Percentiles rank a stretch among this genome's conserved stretches.
These are phyloP conservation scores for Acacia crassicarpa DNA, from an alignment of 306 rosid genomes.

Conservation along the genomic window DNA sequence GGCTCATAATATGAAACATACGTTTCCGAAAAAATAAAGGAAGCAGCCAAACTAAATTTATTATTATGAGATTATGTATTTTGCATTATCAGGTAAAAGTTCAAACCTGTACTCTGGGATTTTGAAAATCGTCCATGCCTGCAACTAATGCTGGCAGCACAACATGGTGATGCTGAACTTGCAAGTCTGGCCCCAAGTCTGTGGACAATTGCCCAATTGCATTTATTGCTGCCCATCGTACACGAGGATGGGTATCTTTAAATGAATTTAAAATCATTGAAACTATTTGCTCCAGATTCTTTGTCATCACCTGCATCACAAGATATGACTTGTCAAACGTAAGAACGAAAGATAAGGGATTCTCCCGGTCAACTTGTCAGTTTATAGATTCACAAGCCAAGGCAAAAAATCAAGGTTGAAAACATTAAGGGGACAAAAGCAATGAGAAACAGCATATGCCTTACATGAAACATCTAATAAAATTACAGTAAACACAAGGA, in stretches of 20 bases:
- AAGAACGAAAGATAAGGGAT: background rate
- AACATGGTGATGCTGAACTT: constrained; percentile 50
- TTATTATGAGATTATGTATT: background rate
- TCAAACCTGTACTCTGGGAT: constrained; percentile 78
- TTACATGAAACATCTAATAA: background rate
- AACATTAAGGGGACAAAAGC: background rate
- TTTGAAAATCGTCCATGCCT: constrained; percentile 76
- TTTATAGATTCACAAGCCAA: background rate
- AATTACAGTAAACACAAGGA: background rate
- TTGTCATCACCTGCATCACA: constrained; percentile 64
- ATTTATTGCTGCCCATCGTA: constrained; percentile 79
- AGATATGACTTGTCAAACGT: background rate
- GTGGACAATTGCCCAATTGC: constrained; percentile 81
- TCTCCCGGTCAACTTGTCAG: background rate
- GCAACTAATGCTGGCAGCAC: constrained; percentile 72
- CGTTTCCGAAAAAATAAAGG: background rate
- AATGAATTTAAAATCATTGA: constrained; percentile 66
- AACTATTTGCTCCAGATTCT: constrained; percentile 61
- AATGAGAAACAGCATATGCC: background rate
- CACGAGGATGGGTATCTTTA: constrained; percentile 62
- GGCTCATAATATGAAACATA: background rate
- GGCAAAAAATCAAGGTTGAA: constrained; percentile 10
- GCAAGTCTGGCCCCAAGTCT: constrained; percentile 77
- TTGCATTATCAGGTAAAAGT: constrained; percentile 8
- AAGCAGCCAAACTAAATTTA: background rate